phyloP scores from a whole-genome alignment of 352 stramenopile genomes.

The Phytophthora syringae region DNA sequence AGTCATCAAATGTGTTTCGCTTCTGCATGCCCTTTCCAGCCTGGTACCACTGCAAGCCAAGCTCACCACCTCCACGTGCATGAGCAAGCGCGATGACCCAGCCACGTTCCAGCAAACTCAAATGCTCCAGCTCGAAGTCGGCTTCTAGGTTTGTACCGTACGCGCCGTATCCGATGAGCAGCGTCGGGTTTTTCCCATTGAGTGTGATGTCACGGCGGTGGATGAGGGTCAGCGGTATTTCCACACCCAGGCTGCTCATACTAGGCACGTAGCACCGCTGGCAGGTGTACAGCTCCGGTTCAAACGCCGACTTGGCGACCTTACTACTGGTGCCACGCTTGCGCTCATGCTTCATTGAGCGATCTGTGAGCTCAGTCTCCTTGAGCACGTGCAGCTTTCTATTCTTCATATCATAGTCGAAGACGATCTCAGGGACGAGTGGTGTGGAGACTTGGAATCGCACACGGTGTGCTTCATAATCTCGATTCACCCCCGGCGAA shows the following conservation, averaged over 20 bases:
- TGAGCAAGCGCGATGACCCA: slow-evolving; percentile 93
- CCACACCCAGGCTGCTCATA: slow-evolving; percentile 39
- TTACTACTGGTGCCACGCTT: background rate
- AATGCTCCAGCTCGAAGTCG: slow-evolving; percentile 85
- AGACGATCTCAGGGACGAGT: slow-evolving; percentile 78
- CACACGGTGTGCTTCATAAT: slow-evolving; percentile 61
- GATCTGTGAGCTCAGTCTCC: slow-evolving; percentile 47
- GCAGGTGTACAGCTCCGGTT: slow-evolving; percentile 48
- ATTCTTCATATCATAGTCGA: slow-evolving; percentile 75
- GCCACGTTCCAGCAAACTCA: slow-evolving; percentile 84
- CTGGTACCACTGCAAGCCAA: slow-evolving; percentile 90
- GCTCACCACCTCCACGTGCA: slow-evolving; percentile 88
- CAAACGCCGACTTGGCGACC: slow-evolving; percentile 24
- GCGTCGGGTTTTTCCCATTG: slow-evolving; percentile 77
- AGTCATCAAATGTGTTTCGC: slow-evolving; percentile 89
- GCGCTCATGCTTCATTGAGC: slow-evolving; percentile 16
- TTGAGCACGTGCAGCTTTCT: slow-evolving; percentile 59
- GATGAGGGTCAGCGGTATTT: slow-evolving; percentile 82
- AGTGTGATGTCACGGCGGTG: slow-evolving; percentile 59
- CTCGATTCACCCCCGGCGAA: slow-evolving; percentile 83
- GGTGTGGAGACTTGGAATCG: slow-evolving; percentile 81
- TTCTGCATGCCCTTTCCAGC: slow-evolving; percentile 81
- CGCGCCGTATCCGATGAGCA: slow-evolving; percentile 89
- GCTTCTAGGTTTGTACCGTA: slow-evolving; percentile 90
- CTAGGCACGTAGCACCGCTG: slow-evolving; percentile 52